A percentile compares a stretch with the other conserved stretches of the same genome.
These are phyloP conservation scores for Psilocybe subaeruginosa DNA, from an alignment of 768 basidiomycete species.

Conservation along the genomic window DNA sequence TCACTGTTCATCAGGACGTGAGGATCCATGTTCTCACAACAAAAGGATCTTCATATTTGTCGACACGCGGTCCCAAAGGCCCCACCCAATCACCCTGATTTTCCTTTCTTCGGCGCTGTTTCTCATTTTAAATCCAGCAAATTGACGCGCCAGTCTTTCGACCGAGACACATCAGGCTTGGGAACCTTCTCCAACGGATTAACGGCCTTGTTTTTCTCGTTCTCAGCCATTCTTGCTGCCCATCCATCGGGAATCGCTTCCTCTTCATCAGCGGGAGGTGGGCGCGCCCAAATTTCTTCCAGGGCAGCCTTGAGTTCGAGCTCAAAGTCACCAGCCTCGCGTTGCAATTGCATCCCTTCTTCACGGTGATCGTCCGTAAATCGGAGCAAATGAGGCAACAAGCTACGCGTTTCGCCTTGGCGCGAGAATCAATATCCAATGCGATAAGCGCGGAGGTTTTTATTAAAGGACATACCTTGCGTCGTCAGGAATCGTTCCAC, in stretches of 20 bases:
- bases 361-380: conserved; percentile 66
- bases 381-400: conserved; percentile 80
- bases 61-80: not conserved
- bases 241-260: conserved; percentile 42
- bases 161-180: conserved; percentile 47
- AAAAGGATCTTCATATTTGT: not conserved
- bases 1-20: not conserved
- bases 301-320: conserved; percentile 56
- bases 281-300: conserved; percentile 68
- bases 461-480: conserved; percentile 51
- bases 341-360: conserved; percentile 71
- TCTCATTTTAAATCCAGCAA: conserved; percentile 36
- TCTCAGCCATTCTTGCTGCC: conserved; percentile 57
- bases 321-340: conserved; percentile 58
- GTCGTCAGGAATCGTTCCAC: conserved; percentile 60
- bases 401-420: conserved; percentile 64
- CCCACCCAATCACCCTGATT: not conserved
- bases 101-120: not conserved
- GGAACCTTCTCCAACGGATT: conserved; percentile 57
- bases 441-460: conserved; percentile 6
- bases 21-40: not conserved
- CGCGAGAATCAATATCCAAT: conserved; percentile 5
- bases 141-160: conserved; percentile 46
- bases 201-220: conserved; percentile 45
- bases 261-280: conserved; percentile 33